These are phyloP conservation scores for Teunomyces pallodes DNA, from an alignment of 805 yeast genomes.

Conservation along the genomic window DNA sequence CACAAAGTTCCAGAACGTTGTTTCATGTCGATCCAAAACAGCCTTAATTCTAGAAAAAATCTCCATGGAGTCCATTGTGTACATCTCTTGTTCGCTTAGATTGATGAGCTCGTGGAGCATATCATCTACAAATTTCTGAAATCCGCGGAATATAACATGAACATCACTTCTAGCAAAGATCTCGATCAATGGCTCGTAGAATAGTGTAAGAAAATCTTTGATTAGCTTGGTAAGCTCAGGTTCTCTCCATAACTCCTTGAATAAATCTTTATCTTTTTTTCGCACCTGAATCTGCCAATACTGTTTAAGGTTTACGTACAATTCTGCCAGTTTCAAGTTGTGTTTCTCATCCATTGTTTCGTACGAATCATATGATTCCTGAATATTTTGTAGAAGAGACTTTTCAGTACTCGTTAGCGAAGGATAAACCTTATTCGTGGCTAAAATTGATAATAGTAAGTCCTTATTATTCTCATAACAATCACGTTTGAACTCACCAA, in stretches of 20 bases:
- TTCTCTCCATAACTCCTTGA: slow-evolving; percentile 81
- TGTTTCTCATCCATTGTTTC: slow-evolving; percentile 12
- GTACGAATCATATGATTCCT: slow-evolving; percentile 19
- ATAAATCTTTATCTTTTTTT: slow-evolving; percentile 69
- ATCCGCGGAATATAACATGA: slow-evolving; percentile 37
- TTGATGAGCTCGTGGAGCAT: slow-evolving; percentile 67
- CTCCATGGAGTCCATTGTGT: slow-evolving; percentile 48
- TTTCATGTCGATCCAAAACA: slow-evolving; percentile 70
- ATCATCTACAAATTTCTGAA: slow-evolving; percentile 38
- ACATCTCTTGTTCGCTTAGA: slow-evolving; percentile 55
- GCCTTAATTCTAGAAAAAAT: slow-evolving; percentile 65
- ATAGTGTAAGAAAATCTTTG: slow-evolving; percentile 59
- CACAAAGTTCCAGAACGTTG: slow-evolving; percentile 67
- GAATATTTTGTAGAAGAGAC: slow-evolving; percentile 9
- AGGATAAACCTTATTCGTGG: slow-evolving; percentile 21
- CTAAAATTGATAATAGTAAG: slow-evolving; percentile 22
- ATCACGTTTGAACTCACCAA: slow-evolving; percentile 16
- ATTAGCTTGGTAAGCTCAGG: slow-evolving; percentile 75
- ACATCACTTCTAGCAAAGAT: slow-evolving; percentile 36
- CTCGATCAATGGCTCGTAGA: slow-evolving; percentile 41
- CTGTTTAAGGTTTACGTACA: slow-evolving; percentile 56
- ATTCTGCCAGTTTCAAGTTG: slow-evolving; percentile 18
- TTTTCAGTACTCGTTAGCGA: slow-evolving; percentile 5
- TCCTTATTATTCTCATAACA: slow-evolving; percentile 15
- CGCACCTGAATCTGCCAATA: slow-evolving; percentile 63